Base-by-base conservation (phyloP, 2,329 filamentous ascomycete genomes). In the Myriosclerotinia scirpicola region DNA sequence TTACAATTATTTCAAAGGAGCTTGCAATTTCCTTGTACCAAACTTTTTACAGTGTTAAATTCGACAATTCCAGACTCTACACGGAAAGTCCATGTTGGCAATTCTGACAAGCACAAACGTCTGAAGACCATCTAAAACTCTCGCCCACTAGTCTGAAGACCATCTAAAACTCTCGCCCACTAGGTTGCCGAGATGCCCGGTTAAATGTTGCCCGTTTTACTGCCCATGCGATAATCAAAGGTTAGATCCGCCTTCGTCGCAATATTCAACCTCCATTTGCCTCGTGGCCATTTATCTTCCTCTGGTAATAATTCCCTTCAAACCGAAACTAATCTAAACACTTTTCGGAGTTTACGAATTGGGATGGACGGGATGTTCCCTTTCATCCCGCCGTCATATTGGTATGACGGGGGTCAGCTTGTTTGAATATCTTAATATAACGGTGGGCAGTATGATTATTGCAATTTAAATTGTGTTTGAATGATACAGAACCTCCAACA, bases 241-340 rank as follows among this genome's bases (percentile, higher is more conserved):
- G 30, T 56, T 56, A 42, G 9, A n/a, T 36, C 56, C 56, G 56
- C 17, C 56, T 48, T n/a, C 17, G 20, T 60, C 26, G 42, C 42
- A 60, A 38, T 48, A 22, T 30, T 17, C 54, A 44, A n/a, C 42
- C 26, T 59, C 22, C 42, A 48, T 9, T 11, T 60, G 26, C 56
- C 56, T 59, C 26, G 26, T 59, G 40, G 17, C 42, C 40, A 22
- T 22, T 36, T 30, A 46, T 36, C 17, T 36, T 7, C 42, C 42
- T n/a, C 12, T 5, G 17, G 56, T 26, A 36, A n/a, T 36, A n/a
- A n/a, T n/a, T n/a, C n/a, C n/a, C n/a, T n/a, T n/a, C n/a, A n/a
- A n/a, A n/a, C n/a, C n/a, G n/a, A n/a, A n/a, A n/a, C n/a, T n/a
- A n/a, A n/a, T n/a, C n/a, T n/a, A n/a, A n/a, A n/a, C n/a, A n/a